These are phyloP conservation scores for Salix viminalis DNA, from an alignment of 345 rosid genomes.

Conservation along the genomic window DNA sequence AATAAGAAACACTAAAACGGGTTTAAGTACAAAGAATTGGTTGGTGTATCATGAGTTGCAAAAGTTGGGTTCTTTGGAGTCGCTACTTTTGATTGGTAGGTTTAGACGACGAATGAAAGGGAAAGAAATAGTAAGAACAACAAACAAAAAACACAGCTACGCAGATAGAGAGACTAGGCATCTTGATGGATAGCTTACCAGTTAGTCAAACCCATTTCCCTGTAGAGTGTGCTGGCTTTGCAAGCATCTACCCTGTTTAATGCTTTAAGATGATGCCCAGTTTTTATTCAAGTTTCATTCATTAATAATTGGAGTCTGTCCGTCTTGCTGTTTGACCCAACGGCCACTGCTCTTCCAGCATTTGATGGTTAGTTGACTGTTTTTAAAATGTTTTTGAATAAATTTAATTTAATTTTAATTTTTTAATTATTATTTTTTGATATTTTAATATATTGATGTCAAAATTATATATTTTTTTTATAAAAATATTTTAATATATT, in stretches of 20 bases:
- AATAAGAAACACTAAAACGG: not conserved
- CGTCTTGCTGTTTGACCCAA: not conserved
- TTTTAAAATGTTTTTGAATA: no score
- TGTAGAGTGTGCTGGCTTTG: not conserved
- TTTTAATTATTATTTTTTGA: no score
- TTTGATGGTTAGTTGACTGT: no score
- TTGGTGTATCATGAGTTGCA: not conserved
- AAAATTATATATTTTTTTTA: no score
- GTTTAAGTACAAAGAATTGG: not conserved
- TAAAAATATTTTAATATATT: no score
- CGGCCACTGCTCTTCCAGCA: not conserved
- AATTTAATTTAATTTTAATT: no score
- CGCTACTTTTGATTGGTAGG: not conserved
- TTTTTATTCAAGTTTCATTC: not conserved
- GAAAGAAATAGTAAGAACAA: not conserved
- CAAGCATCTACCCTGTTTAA: constrained; percentile 25
- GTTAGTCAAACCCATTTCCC: constrained; percentile 37
- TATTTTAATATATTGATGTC: no score
- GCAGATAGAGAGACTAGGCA: not conserved
- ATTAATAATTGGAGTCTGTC: not conserved
- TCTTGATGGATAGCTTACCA: constrained; percentile 15
- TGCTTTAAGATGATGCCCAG: constrained; percentile 30
- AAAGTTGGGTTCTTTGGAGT: not conserved
- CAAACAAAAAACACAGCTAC: not conserved
- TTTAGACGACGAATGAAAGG: not conserved